Evolutionary conservation across 768 basidiomycete genomes (phyloP).

Genomic region (Inosperma sp.): DNA sequence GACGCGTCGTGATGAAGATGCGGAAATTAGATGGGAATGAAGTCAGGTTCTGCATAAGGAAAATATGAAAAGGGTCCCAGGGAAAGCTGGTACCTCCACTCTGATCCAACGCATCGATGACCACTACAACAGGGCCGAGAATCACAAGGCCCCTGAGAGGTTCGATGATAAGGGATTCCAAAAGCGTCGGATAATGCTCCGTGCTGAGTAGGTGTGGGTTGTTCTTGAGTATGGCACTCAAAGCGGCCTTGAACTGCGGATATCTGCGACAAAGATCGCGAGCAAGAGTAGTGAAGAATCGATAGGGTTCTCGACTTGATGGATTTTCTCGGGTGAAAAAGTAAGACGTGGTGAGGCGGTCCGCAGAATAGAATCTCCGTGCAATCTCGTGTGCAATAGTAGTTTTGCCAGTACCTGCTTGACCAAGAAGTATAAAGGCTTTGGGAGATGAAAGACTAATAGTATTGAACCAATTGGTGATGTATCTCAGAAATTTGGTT

Average conservation of each 20-base stretch:
- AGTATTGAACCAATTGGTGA: constrained; percentile 23
- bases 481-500: constrained; percentile 19
- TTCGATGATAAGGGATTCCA: constrained; percentile 1
- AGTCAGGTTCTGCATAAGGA: constrained; percentile 15
- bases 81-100: constrained; percentile 21
- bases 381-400: constrained; percentile 34
- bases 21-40: constrained; percentile 24
- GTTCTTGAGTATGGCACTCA: constrained; percentile 2
- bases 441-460: constrained; percentile 5
- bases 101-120: constrained; percentile 32
- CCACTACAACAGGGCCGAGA: constrained; percentile 16
- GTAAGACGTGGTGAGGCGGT: constrained; percentile 30
- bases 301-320: constrained; percentile 10
- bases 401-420: constrained; percentile 37
- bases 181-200: neutral
- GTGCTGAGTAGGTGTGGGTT: neutral
- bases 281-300: constrained; percentile 31
- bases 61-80: constrained; percentile 23
- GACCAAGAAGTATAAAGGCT: constrained; percentile 27
- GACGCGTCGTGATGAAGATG: constrained; percentile 30
- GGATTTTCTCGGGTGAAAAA: constrained; percentile 23
- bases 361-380: constrained; percentile 11
- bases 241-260: constrained; percentile 2
- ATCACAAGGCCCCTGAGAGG: neutral
- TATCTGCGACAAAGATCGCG: constrained; percentile 17